Conservation (phyloP, 805 yeast species). For the Hanseniaspora pseudoguilliermondii region DNA sequence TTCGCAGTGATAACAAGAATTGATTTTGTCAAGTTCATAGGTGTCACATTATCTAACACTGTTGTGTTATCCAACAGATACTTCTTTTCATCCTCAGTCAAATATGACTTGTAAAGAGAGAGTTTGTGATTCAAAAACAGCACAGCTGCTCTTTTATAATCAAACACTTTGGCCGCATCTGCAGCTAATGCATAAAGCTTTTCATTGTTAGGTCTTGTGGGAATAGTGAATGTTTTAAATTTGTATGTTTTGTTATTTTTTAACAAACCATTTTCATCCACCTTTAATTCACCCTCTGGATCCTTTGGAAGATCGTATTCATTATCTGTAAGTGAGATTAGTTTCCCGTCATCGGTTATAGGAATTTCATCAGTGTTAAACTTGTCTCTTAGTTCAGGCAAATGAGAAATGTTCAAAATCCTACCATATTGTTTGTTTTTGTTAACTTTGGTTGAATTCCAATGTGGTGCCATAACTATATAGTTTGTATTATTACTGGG, state of each 20-base stretch:
- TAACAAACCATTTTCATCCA: slow-evolving; percentile 54
- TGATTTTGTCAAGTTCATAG: slow-evolving; percentile 36
- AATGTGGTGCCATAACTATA: background rate
- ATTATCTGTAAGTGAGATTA: slow-evolving; percentile 51
- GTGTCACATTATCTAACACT: background rate
- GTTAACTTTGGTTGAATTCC: background rate
- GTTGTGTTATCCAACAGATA: slow-evolving; percentile 44
- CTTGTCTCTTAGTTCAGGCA: slow-evolving; percentile 7
- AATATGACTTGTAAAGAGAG: slow-evolving; percentile 56
- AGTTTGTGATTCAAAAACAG: slow-evolving; percentile 71
- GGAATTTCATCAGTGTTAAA: slow-evolving; percentile 21
- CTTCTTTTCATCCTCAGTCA: slow-evolving; percentile 65
- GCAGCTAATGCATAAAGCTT: slow-evolving; percentile 80
- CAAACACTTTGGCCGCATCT: slow-evolving; percentile 91
- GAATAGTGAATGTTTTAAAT: slow-evolving; percentile 48
- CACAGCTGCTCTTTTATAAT: slow-evolving; percentile 82
- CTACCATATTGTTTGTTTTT: slow-evolving; percentile 1
- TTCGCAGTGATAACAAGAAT: slow-evolving; percentile 79
- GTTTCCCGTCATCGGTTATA: slow-evolving; percentile 57
- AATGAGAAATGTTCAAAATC: background rate
- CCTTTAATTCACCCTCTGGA: slow-evolving; percentile 62
- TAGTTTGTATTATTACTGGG: background rate
- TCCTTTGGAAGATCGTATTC: slow-evolving; percentile 71
- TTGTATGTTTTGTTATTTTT: slow-evolving; percentile 61
- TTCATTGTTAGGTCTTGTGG: slow-evolving; percentile 37